These are phyloP conservation scores for Cyberlindnera lachancei DNA, from an alignment of 805 yeast genomes.

Conservation along the genomic window DNA sequence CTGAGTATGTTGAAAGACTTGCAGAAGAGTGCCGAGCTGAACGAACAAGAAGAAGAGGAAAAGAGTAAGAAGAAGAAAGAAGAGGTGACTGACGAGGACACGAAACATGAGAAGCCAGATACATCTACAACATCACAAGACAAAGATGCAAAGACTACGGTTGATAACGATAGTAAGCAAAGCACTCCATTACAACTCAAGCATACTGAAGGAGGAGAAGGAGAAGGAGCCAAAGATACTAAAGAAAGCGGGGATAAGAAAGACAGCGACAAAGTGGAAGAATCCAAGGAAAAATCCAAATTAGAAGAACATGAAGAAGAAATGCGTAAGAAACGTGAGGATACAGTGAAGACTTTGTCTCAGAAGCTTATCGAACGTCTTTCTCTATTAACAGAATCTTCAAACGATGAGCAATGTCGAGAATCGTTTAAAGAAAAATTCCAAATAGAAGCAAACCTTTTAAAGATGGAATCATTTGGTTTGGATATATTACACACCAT, in stretches of 20 bases:
- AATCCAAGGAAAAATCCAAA: slow-evolving; percentile 32
- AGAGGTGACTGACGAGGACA: slow-evolving; percentile 31
- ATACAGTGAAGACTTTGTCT: slow-evolving; percentile 55
- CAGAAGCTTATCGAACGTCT: slow-evolving; percentile 50
- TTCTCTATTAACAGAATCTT: slow-evolving; percentile 53
- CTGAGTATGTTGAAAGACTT: slow-evolving; percentile 70
- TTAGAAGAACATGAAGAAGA: slow-evolving; percentile 69
- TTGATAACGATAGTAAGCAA: neutral
- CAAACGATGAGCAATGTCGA: slow-evolving; percentile 53
- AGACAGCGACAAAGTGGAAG: slow-evolving; percentile 19
- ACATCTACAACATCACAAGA: too few relatives aligned
- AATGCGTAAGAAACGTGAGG: slow-evolving; percentile 56
- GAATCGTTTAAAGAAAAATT: slow-evolving; percentile 56
- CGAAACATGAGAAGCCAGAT: too few relatives aligned
- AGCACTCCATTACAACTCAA: slow-evolving; percentile 5
- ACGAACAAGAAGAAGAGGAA: slow-evolving; percentile 37
- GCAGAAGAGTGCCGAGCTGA: slow-evolving; percentile 49
- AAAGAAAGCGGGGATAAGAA: neutral
- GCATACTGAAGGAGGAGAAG: slow-evolving; percentile 2
- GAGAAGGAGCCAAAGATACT: neutral
- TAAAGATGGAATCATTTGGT: slow-evolving; percentile 83
- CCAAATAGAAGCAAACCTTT: slow-evolving; percentile 72
- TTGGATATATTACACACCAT: slow-evolving; percentile 69
- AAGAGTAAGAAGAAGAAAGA: slow-evolving; percentile 24
- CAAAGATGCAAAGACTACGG: slow-evolving; percentile 1